phyloP scores from a whole-genome alignment of 345 rosid species.

The Euphorbia lathyris region DNA sequence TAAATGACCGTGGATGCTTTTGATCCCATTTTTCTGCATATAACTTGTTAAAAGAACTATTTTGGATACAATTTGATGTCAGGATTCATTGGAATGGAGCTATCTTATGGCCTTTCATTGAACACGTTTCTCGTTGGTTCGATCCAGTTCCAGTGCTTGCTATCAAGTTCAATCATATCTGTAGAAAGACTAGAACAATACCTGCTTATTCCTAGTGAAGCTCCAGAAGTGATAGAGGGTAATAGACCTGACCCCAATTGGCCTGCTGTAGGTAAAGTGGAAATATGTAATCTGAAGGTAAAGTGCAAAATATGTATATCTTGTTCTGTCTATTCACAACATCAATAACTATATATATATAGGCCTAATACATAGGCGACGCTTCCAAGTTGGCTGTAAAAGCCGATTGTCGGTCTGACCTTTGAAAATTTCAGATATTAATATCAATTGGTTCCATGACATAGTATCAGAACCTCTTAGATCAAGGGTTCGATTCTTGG shows the following conservation, averaged over 20 bases:
- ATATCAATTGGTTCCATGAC: no score
- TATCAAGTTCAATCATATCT: constrained; percentile 15
- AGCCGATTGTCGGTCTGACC: no score
- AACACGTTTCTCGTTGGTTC: constrained; percentile 4
- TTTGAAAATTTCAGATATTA: no score
- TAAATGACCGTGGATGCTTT: no score
- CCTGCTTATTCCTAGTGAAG: not conserved
- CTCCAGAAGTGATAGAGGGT: not conserved
- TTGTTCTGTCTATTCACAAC: not conserved
- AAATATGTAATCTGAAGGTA: constrained; percentile 20
- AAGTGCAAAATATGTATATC: not conserved
- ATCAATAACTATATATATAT: not conserved
- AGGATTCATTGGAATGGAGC: constrained; percentile 22
- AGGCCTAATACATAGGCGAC: no score
- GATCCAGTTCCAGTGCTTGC: constrained; percentile 15
- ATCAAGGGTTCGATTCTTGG: no score
- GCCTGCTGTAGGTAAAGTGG: constrained; percentile 18
- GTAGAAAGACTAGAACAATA: constrained; percentile 16
- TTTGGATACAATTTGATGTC: constrained; percentile 1
- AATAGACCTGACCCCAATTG: not conserved
- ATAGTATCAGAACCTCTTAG: no score
- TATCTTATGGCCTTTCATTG: constrained; percentile 11
- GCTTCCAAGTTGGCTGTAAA: no score
- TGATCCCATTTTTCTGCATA: not conserved
- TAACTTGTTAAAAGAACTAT: constrained; percentile 2